Percentiles rank a stretch among this genome's conserved stretches.
phyloP scores from a whole-genome alignment of 345 rosid species.

The Kandelia obovata region DNA sequence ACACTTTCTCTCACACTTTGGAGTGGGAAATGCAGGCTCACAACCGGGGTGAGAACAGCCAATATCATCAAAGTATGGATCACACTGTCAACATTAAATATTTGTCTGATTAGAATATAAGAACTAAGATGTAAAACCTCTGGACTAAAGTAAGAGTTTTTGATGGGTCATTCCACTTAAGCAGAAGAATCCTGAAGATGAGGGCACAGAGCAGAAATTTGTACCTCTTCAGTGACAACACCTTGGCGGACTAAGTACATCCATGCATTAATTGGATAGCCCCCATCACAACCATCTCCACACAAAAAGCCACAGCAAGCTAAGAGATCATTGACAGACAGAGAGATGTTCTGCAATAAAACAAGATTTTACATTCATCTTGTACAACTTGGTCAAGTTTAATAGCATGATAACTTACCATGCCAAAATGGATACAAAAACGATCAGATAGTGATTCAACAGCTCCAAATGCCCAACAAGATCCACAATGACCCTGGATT shows the following conservation, averaged over 20 bases:
- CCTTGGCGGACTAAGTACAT: conserved; percentile 67
- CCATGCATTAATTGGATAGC: conserved; percentile 82
- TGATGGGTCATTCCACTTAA: no score
- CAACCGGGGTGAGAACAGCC: conserved; percentile 99
- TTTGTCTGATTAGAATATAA: neutral
- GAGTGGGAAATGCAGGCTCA: conserved; percentile 84
- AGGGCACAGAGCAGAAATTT: neutral
- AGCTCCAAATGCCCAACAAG: conserved; percentile 99
- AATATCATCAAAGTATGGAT: conserved; percentile 78
- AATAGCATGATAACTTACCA: conserved; percentile 41
- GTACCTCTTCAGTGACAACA: conserved; percentile 93
- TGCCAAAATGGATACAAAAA: conserved; percentile 79
- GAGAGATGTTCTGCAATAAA: conserved; percentile 60
- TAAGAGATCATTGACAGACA: conserved; percentile 86
- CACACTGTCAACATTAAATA: conserved; percentile 50
- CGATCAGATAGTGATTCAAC: conserved; percentile 95
- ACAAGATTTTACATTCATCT: conserved; percentile 2
- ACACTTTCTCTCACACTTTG: conserved; percentile 71
- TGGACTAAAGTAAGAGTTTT: neutral
- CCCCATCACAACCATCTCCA: conserved; percentile 88
- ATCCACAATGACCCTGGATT: conserved; percentile 93
- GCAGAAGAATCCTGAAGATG: neutral
- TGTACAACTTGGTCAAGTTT: conserved; percentile 4
- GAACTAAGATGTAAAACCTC: conserved; percentile 12
- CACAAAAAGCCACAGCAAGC: conserved; percentile 96